These are phyloP conservation scores for Tetradesmus obliquus DNA, from an alignment of 139 green algal genomes.

Conservation along the genomic window DNA sequence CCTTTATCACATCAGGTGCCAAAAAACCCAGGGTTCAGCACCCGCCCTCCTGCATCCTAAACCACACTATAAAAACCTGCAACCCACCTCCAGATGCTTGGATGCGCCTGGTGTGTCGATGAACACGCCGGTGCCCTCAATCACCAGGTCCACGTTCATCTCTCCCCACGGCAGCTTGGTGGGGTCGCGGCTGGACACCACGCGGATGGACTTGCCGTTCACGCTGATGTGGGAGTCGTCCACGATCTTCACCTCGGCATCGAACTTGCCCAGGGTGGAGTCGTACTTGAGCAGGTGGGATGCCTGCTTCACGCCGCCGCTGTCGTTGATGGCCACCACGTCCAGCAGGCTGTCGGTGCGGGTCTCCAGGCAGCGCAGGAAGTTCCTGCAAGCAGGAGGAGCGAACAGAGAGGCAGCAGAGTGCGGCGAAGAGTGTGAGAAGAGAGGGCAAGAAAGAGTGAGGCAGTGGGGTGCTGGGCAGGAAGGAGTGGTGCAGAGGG, in stretches of 20 bases:
- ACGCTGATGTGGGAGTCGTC: conserved; percentile 92
- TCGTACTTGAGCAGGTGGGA: conserved; percentile 99
- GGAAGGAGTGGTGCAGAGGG: too few species aligned
- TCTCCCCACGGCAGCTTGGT: conserved; percentile 95
- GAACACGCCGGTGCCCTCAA: conserved; percentile 98
- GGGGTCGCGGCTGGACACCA: conserved; percentile 97
- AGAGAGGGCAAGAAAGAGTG: not conserved
- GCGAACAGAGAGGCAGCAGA: conserved; percentile 72
- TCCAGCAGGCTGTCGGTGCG: conserved; percentile 85
- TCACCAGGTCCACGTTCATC: conserved; percentile 95
- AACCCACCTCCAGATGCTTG: conserved; percentile 89
- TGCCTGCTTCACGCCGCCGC: conserved; percentile 96
- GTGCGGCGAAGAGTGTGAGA: conserved; percentile 68
- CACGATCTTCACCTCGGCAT: conserved; percentile 93
- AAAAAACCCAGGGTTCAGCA: not conserved
- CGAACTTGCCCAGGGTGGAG: conserved; percentile 97
- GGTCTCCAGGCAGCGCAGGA: conserved; percentile 91
- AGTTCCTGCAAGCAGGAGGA: conserved; percentile 64
- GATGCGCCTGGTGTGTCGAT: conserved; percentile 86
- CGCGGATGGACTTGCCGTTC: conserved; percentile 94
- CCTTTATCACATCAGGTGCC: too few species aligned
- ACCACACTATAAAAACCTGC: not conserved
- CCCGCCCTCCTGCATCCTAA: not conserved
- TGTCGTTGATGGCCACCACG: conserved; percentile 97
- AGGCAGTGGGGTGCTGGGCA: too few species aligned